These are phyloP conservation scores for Coccomyxa subellipsoidea DNA, from an alignment of 163 green algal genomes.

Conservation along the genomic window DNA sequence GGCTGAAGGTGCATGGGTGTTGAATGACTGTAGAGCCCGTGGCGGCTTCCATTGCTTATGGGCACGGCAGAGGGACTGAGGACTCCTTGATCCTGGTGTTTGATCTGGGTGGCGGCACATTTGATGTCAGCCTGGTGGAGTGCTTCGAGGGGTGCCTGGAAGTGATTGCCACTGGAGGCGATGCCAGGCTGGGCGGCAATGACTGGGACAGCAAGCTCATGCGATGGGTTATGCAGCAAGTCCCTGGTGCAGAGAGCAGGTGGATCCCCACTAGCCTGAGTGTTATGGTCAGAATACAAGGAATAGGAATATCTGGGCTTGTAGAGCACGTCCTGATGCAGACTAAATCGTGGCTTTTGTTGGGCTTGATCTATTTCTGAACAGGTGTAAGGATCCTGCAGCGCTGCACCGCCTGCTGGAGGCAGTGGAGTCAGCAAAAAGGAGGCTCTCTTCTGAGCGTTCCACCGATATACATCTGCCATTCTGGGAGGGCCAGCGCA, in stretches of 20 bases:
- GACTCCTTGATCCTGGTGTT: slow-evolving; percentile 70
- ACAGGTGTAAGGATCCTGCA: not conserved
- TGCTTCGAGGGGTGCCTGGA: slow-evolving; percentile 65
- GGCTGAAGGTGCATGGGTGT: not conserved
- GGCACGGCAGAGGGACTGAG: slow-evolving; percentile 45
- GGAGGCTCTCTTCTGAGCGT: slow-evolving; percentile 19
- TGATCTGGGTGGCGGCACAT: slow-evolving; percentile 84
- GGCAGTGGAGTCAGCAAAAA: slow-evolving; percentile 42
- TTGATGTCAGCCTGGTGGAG: slow-evolving; percentile 70
- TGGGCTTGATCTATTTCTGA: not conserved
- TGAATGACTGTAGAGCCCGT: slow-evolving; percentile 63
- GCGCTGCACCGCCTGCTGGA: slow-evolving; percentile 16
- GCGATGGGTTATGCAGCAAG: slow-evolving; percentile 23
- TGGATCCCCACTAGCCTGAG: not conserved
- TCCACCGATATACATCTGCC: slow-evolving; percentile 17
- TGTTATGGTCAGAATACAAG: too few species aligned
- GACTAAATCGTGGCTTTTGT: too few species aligned
- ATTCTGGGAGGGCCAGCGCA: not conserved
- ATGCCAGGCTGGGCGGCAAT: slow-evolving; percentile 76
- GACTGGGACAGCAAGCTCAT: slow-evolving; percentile 67
- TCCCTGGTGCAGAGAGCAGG: not conserved
- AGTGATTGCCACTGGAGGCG: slow-evolving; percentile 72
- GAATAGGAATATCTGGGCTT: too few species aligned
- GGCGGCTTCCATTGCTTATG: slow-evolving; percentile 79
- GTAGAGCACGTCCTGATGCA: too few species aligned